A percentile compares a stretch with the other conserved stretches of the same genome.
Conservation (phyloP, 164 flowering plant genomes). For the Macadamia integrifolia region DNA sequence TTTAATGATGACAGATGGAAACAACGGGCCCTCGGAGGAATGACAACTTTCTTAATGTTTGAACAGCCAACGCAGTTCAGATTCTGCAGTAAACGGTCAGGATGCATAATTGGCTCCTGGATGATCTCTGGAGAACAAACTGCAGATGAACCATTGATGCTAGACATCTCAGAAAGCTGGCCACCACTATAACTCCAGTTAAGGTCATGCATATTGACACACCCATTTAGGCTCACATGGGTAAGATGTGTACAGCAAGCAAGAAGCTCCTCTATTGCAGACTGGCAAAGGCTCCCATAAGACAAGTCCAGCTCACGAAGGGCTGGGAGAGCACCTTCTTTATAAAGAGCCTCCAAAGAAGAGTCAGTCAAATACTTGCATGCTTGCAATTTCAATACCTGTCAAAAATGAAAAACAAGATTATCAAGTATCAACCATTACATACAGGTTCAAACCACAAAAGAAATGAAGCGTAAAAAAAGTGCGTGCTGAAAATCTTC, state of each 20-base stretch:
- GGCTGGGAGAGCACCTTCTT: conserved; percentile 67
- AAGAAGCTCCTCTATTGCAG: conserved; percentile 93
- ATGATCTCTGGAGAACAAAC: conserved; percentile 17
- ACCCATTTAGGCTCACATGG: conserved; percentile 90
- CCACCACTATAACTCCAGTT: conserved; percentile 52
- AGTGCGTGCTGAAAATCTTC: too few relatives aligned
- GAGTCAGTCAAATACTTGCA: conserved; percentile 86
- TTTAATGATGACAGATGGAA: conserved; percentile 68
- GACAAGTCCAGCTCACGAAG: conserved; percentile 86
- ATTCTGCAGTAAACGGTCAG: conserved; percentile 63
- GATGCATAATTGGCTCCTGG: conserved; percentile 27
- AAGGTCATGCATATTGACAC: conserved; percentile 89
- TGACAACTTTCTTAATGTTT: conserved; percentile 76
- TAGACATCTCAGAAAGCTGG: conserved; percentile 22
- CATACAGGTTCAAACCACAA: neutral
- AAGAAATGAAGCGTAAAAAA: neutral
- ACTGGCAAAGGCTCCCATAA: conserved; percentile 77
- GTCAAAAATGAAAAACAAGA: conserved; percentile 2
- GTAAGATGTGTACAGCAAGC: conserved; percentile 80
- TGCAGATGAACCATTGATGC: conserved; percentile 12
- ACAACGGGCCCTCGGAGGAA: conserved; percentile 68
- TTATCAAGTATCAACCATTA: neutral
- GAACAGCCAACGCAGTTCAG: conserved; percentile 94
- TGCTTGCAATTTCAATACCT: conserved; percentile 95
- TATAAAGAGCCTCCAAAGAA: conserved; percentile 82